A percentile compares a stretch with the other conserved stretches of the same genome.
Conservation (phyloP, 345 rosid species). For the Eucalyptus cloeziana region DNA sequence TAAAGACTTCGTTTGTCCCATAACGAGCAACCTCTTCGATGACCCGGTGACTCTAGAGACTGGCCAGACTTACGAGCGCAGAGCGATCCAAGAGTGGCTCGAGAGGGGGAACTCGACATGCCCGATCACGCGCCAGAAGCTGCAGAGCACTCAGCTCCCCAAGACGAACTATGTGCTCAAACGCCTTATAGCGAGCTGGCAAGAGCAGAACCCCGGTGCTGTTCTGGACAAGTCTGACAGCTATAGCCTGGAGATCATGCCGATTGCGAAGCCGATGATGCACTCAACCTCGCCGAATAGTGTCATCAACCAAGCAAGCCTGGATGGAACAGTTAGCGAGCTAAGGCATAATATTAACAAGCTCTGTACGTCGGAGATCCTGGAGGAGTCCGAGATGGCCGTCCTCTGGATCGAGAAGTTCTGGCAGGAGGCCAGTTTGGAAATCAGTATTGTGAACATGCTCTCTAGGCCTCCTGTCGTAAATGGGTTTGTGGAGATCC, state of each 20-base stretch:
- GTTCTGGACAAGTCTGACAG: neutral
- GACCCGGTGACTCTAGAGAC: constrained; percentile 76
- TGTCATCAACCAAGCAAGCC: constrained; percentile 35
- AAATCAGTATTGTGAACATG: constrained; percentile 26
- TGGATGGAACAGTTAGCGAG: constrained; percentile 32
- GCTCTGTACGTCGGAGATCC: constrained; percentile 53
- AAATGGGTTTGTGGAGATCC: constrained; percentile 61
- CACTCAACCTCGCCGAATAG: constrained; percentile 37
- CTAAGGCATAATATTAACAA: constrained; percentile 32
- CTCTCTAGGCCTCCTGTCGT: constrained; percentile 47
- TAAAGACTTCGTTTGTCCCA: constrained; percentile 67
- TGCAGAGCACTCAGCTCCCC: constrained; percentile 40
- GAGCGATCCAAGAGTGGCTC: constrained; percentile 59
- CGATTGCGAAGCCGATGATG: neutral
- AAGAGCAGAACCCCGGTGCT: constrained; percentile 23
- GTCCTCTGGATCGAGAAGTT: constrained; percentile 42
- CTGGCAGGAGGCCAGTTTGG: constrained; percentile 34
- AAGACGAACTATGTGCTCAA: constrained; percentile 60
- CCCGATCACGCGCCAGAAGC: constrained; percentile 59
- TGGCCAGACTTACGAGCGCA: constrained; percentile 71
- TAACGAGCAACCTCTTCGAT: constrained; percentile 41
- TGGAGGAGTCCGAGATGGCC: constrained; percentile 50
- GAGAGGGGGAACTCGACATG: constrained; percentile 57
- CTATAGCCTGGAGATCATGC: neutral
- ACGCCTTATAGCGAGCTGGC: constrained; percentile 61